Evolutionary conservation across 2,329 filamentous ascomycete genomes (phyloP).

Genomic region (Fusarium pseudonygamai): DNA sequence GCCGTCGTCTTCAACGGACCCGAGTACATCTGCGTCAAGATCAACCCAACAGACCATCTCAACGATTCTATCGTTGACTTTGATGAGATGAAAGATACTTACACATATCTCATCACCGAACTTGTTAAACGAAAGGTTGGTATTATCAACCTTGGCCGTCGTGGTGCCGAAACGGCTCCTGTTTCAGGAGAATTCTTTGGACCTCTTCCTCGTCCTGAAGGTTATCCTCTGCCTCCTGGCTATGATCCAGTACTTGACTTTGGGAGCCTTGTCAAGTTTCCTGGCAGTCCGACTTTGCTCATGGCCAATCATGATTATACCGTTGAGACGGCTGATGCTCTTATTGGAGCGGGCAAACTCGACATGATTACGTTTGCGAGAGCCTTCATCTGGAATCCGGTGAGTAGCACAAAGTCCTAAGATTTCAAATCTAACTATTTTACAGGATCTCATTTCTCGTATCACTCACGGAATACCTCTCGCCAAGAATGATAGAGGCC

Average conservation of each 20-base stretch:
- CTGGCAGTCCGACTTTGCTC: background rate
- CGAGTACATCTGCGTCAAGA: background rate
- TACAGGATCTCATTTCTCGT: background rate
- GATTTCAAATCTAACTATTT: background rate
- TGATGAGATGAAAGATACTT: background rate
- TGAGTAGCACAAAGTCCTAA: background rate
- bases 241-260: slow-evolving; percentile 11
- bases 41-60: background rate
- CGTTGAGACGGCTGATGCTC: background rate
- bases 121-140: background rate
- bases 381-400: slow-evolving; percentile 6
- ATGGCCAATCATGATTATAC: slow-evolving; percentile 20
- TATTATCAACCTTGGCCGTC: background rate
- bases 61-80: slow-evolving; percentile 8
- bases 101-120: background rate
- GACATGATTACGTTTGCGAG: slow-evolving; percentile 4
- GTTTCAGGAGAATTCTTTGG: background rate
- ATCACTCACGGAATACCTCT: background rate
- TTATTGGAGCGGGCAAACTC: background rate
- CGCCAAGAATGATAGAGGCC: background rate
- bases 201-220: background rate
- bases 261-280: slow-evolving; percentile 1
- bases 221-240: background rate
- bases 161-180: background rate
- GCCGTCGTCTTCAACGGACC: background rate